Percentiles rank a stretch among this genome's conserved stretches.
Evolutionary conservation across 331 rosid genomes (phyloP).

Genomic region (Telfairia occidentalis): DNA sequence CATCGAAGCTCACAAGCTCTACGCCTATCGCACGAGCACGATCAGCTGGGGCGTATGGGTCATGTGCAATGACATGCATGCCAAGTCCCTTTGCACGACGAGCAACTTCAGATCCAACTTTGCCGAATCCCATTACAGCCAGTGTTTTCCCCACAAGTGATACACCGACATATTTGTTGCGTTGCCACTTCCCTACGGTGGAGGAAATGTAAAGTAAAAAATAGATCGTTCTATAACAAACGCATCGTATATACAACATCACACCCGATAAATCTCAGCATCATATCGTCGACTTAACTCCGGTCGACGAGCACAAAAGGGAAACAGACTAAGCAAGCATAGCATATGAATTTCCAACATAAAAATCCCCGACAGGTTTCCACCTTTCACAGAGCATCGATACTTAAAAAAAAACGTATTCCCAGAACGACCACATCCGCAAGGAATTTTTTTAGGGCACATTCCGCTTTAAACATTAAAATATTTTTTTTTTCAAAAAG

Average conservation of each 20-base stretch:
- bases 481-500: background rate
- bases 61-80: conserved; percentile 74
- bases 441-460: background rate
- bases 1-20: conserved; percentile 68
- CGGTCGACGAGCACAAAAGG: background rate
- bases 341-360: background rate
- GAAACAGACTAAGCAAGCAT: background rate
- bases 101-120: conserved; percentile 85
- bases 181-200: conserved; percentile 58
- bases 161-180: conserved; percentile 68
- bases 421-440: background rate
- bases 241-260: background rate
- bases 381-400: background rate
- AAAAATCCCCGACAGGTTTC: background rate
- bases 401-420: background rate
- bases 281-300: background rate
- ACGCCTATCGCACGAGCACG: conserved; percentile 78
- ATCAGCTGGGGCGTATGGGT: conserved; percentile 71
- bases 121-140: conserved; percentile 76
- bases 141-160: conserved; percentile 74
- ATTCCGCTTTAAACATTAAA: background rate
- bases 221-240: background rate
- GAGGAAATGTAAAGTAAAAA: background rate
- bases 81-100: conserved; percentile 87
- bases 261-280: background rate